phyloP scores from a whole-genome alignment of 2,329 filamentous ascomycete genomes.

The Golovinomyces cichoracearum region DNA sequence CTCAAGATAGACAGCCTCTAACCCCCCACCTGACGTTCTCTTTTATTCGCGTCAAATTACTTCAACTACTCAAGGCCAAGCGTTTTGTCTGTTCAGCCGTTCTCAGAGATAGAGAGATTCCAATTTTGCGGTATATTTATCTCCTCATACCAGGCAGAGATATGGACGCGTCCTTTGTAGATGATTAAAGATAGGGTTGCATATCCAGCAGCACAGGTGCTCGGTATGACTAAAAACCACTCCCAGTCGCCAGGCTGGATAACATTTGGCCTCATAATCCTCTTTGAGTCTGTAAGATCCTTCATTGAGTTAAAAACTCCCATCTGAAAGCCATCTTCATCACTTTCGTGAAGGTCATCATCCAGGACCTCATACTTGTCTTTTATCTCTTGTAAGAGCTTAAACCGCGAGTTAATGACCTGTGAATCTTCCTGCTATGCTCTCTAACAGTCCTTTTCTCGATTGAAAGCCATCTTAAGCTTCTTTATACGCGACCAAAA shows the following conservation, averaged over 20 bases:
- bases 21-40: conserved; percentile 7
- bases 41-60: conserved; percentile 16
- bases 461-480: neutral
- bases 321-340: neutral
- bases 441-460: neutral
- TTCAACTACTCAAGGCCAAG: conserved; percentile 16
- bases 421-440: neutral
- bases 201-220: neutral
- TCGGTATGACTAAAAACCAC: neutral
- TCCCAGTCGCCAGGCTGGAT: neutral
- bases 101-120: conserved; percentile 13
- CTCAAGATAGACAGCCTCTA: conserved; percentile 18
- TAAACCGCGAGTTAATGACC: neutral
- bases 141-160: conserved; percentile 10
- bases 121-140: conserved; percentile 10
- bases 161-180: conserved; percentile 3
- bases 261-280: neutral
- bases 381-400: neutral
- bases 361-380: neutral
- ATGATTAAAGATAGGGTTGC: neutral
- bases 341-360: neutral
- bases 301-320: neutral
- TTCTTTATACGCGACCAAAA: too few relatives aligned
- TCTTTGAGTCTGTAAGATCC: neutral
- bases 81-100: conserved; percentile 16